These are phyloP conservation scores for Penicillium egyptiacum DNA, from an alignment of 495 filamentous ascomycete genomes.

Conservation along the genomic window DNA sequence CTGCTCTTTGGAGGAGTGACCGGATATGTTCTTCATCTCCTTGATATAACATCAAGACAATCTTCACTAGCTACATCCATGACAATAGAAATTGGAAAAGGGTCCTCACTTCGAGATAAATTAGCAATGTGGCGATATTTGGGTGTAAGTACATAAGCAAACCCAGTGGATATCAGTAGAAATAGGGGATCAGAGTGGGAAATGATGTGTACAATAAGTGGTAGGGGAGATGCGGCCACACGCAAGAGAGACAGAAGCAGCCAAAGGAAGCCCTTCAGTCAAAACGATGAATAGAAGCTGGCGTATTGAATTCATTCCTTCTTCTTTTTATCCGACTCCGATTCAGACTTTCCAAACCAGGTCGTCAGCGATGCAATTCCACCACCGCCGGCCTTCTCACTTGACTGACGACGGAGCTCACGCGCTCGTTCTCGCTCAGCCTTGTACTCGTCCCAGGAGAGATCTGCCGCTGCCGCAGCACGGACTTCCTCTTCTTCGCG, in stretches of 20 bases:
- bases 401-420: conserved; percentile 29
- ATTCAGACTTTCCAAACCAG: conserved; percentile 20
- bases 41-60: background rate
- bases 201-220: conserved; percentile 15
- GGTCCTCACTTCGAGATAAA: background rate
- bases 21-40: background rate
- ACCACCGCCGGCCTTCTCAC: conserved; percentile 9
- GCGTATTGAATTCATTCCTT: conserved; percentile 26
- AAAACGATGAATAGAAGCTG: background rate
- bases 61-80: background rate
- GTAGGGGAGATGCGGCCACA: conserved; percentile 9
- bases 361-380: conserved; percentile 15
- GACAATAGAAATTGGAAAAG: background rate
- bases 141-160: background rate
- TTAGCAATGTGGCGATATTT: too few relatives aligned
- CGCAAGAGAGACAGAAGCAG: conserved; percentile 3
- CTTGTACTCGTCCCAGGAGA: conserved; percentile 46
- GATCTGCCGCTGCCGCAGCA: conserved; percentile 16
- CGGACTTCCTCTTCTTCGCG: conserved; percentile 16
- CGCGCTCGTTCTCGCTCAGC: conserved; percentile 32
- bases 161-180: conserved; percentile 11
- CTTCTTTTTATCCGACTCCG: conserved; percentile 24
- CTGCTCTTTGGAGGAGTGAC: background rate
- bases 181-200: background rate
- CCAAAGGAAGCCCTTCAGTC: background rate